Base-by-base conservation (phyloP, 2,329 filamentous ascomycete species). In the Sporothrix pseudoabietina region DNA sequence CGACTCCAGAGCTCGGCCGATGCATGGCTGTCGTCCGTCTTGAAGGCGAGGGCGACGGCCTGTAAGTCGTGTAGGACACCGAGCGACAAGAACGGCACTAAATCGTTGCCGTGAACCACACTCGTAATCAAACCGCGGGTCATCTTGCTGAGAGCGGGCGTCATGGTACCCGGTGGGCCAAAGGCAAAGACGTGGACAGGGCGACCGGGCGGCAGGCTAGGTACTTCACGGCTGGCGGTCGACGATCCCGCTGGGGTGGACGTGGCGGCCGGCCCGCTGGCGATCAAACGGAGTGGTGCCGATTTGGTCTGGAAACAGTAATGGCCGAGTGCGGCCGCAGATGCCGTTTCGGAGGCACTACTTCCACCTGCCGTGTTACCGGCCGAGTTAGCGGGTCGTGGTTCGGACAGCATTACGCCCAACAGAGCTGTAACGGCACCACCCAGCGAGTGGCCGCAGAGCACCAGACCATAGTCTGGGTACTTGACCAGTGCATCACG, bases 111-210 rank as follows among this genome's bases (percentile, higher is more conserved):
- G 77, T 94, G 90, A 12, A 94, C 87, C 4, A 92, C 85, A 9
- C 89, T 93, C 2, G 92, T 94, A 74, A 94, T 91, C 8, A 94
- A 85, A 1, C 91, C 92, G 16, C 90, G 86, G 0, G 92, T 94
- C 12, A 90, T 90, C 74, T 87, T 87, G 57, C 91, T 88, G 8
- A 94, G 85, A 1, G 89, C 87, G 0, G 90, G 85, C 0, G 91
- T 92, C 86, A 94, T 89, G 16, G 90, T 91, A 0, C 91, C 88
- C 0, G 92, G 91, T 1, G 92, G 90, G 0, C 92, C 92, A 79
- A 94, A 94, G 7, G 92, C 90, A 79, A 93, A 94, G 14, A 94
- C 92, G 77, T 94, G 92, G 26, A 94, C 91, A 3, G 91, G 90
- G 0, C 92, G 87, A 19, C 90, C 89, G 0, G 90, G 77, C 0